Conservation (phyloP, 2,329 filamentous ascomycete genomes). For the Phyllosticta paracitricarpa region DNA sequence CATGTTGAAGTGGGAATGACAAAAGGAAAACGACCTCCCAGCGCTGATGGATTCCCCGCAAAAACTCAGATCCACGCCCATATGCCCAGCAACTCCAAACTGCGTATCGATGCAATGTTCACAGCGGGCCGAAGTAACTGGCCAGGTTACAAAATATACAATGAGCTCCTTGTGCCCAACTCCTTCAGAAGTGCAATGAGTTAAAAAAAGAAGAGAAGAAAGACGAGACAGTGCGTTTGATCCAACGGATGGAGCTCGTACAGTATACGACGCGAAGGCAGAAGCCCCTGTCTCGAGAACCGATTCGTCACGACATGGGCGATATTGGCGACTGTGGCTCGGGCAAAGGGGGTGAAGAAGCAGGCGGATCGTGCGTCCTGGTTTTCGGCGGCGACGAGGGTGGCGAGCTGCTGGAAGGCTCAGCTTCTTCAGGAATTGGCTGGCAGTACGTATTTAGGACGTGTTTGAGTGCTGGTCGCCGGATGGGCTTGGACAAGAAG, state of each 20-base stretch:
- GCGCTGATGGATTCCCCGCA: neutral
- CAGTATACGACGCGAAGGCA: neutral
- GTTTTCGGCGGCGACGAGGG: neutral
- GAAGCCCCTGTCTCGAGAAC: too few relatives aligned
- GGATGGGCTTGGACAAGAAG: constrained; percentile 68
- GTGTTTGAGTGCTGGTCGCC: constrained; percentile 74
- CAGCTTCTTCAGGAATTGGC: constrained; percentile 63
- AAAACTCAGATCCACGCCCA: neutral
- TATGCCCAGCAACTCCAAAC: neutral
- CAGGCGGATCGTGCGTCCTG: neutral
- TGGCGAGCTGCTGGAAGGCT: constrained; percentile 11
- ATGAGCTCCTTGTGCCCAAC: neutral
- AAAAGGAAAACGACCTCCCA: neutral
- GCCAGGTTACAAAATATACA: neutral
- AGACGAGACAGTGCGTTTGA: neutral
- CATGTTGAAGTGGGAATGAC: neutral
- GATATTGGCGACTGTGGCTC: neutral
- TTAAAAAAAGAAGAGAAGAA: neutral
- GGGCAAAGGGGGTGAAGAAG: neutral
- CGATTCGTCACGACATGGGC: neutral
- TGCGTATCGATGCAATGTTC: neutral
- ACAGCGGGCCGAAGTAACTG: neutral
- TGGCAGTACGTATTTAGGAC: constrained; percentile 73
- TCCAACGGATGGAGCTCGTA: neutral
- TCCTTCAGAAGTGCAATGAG: neutral